Evolutionary conservation across 345 rosid genomes (phyloP).

Genomic region (Viola odorata): DNA sequence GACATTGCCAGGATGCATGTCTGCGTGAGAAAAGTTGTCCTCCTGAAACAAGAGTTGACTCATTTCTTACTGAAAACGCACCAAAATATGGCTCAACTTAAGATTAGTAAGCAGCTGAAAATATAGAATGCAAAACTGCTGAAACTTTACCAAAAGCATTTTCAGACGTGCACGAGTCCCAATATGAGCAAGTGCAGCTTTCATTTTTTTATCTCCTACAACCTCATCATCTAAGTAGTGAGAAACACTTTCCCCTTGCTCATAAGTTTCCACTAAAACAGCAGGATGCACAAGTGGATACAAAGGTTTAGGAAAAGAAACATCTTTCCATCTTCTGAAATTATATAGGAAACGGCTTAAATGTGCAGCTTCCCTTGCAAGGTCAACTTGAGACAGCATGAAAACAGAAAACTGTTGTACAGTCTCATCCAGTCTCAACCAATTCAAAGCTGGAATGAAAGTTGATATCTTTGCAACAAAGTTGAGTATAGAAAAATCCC

Average conservation of each 20-base stretch:
- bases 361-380: conserved; percentile 98
- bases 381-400: conserved; percentile 99
- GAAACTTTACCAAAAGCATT: conserved; percentile 76
- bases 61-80: background rate
- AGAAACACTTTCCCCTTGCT: conserved; percentile 89
- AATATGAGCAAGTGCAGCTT: conserved; percentile 82
- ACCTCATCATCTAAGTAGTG: conserved; percentile 65
- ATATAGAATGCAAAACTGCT: too few relatives aligned
- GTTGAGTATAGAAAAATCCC: conserved; percentile 85
- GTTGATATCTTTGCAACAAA: conserved; percentile 58
- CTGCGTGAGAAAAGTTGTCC: conserved; percentile 96
- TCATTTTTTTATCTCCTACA: conserved; percentile 56
- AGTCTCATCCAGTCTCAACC: conserved; percentile 96
- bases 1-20: conserved; percentile 99
- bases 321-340: conserved; percentile 88
- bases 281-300: conserved; percentile 96
- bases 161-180: conserved; percentile 96
- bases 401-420: conserved; percentile 90
- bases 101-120: too few relatives aligned
- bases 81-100: background rate
- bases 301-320: conserved; percentile 94
- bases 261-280: conserved; percentile 89
- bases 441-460: conserved; percentile 67
- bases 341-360: conserved; percentile 87
- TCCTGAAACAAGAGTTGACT: conserved; percentile 46